Percentiles rank a stretch among this genome's conserved stretches.
phyloP scores from a whole-genome alignment of 495 filamentous ascomycete genomes.

The Entonaema liquescens region DNA sequence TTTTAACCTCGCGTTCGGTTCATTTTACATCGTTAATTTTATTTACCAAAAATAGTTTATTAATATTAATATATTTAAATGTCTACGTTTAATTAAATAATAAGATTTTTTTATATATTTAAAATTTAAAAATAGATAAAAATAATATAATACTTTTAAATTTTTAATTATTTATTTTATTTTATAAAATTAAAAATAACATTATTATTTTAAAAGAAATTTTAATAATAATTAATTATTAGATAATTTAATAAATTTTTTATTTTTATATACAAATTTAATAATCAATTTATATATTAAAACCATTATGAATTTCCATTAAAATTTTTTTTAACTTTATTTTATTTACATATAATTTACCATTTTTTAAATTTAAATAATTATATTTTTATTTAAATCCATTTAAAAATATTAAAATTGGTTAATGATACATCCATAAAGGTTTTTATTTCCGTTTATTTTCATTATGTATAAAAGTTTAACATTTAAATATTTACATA shows the following conservation, averaged over 20 bases:
- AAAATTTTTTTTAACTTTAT: not conserved
- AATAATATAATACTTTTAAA: not conserved
- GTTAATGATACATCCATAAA: not conserved
- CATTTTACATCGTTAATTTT: constrained; percentile 8
- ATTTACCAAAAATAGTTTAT: constrained; percentile 11
- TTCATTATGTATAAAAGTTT: constrained; percentile 1
- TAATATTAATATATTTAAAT: constrained; percentile 22
- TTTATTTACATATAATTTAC: not conserved
- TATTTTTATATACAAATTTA: not conserved
- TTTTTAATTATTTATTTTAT: constrained; percentile 3
- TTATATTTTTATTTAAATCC: constrained; percentile 6
- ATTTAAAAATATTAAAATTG: constrained; percentile 8
- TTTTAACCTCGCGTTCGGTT: not conserved
- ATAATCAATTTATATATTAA: not conserved
- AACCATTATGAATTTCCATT: not conserved
- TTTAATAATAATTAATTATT: constrained; percentile 5
- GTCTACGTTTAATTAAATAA: no score
- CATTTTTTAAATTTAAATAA: constrained; percentile 1
- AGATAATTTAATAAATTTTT: constrained; percentile 8
- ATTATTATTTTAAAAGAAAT: not conserved
- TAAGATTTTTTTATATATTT: constrained; percentile 10
- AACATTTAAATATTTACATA: constrained; percentile 18
- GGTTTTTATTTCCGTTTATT: not conserved
- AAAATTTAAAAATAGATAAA: constrained; percentile 21
- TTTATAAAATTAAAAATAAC: constrained; percentile 1